These are phyloP conservation scores for Globisporangium heterothallicum DNA, from an alignment of 352 stramenopile genomes.

Conservation along the genomic window DNA sequence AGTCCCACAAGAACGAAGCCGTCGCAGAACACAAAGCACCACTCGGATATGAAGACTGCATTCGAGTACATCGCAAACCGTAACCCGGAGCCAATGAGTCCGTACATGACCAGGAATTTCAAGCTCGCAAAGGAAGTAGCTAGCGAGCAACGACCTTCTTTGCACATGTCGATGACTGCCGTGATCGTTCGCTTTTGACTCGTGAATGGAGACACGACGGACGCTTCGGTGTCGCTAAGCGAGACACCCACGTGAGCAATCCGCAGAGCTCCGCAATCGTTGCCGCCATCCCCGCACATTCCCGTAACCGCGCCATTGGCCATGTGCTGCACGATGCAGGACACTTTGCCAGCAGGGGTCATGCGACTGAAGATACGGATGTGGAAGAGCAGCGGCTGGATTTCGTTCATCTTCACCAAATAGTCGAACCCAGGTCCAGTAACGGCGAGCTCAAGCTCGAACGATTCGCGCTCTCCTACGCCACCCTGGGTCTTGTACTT, in stretches of 20 bases:
- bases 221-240: constrained; percentile 86
- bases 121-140: constrained; percentile 87
- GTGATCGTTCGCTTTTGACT: constrained; percentile 77
- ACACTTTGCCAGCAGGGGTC: constrained; percentile 34
- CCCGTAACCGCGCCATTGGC: constrained; percentile 40
- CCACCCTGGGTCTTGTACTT: constrained; percentile 1
- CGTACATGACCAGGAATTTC: constrained; percentile 92
- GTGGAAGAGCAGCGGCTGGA: constrained; percentile 31
- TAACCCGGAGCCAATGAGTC: constrained; percentile 62
- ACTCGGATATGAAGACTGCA: constrained; percentile 62
- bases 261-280: constrained; percentile 90
- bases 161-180: constrained; percentile 79
- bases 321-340: constrained; percentile 36
- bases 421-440: constrained; percentile 31
- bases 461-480: background rate
- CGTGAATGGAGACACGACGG: constrained; percentile 89
- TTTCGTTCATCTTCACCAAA: constrained; percentile 20
- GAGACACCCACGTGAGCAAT: constrained; percentile 88
- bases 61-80: constrained; percentile 72
- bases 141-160: constrained; percentile 86
- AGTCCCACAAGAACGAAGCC: constrained; percentile 57
- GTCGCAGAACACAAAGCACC: constrained; percentile 65
- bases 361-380: constrained; percentile 52
- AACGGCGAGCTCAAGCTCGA: constrained; percentile 37
- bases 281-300: constrained; percentile 75